Evolutionary conservation across 2,329 filamentous ascomycete species (phyloP).

Genomic region (Arachnomyces sp.): DNA sequence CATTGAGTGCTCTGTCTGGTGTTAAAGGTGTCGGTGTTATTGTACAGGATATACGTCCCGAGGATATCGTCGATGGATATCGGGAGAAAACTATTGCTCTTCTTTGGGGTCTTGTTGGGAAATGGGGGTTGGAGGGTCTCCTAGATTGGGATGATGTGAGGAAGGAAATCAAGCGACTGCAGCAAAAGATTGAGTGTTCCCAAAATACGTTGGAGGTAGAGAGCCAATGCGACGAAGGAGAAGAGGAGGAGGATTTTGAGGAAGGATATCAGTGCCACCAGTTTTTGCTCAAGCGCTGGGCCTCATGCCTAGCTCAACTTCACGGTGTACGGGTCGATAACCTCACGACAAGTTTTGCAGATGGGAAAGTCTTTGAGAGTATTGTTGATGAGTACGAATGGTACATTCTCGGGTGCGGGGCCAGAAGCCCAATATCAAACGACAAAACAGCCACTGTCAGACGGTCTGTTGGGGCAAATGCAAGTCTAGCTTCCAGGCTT

Average conservation of each 20-base stretch:
- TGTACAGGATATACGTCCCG: conserved; percentile 39
- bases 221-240: conserved; percentile 15
- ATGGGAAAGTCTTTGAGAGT: conserved; percentile 45
- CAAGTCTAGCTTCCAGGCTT: conserved; percentile 26
- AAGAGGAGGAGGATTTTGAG: conserved; percentile 24
- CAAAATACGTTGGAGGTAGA: conserved; percentile 14
- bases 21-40: conserved; percentile 35
- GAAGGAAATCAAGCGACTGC: conserved; percentile 43
- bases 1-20: conserved; percentile 44
- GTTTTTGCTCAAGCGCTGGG: conserved; percentile 49
- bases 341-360: conserved; percentile 50
- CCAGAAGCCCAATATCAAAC: background rate
- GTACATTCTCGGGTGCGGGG: conserved; percentile 23
- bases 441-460: background rate
- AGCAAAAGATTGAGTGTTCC: conserved; percentile 16
- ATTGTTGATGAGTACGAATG: conserved; percentile 51
- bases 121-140: conserved; percentile 46
- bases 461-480: conserved; percentile 1
- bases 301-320: conserved; percentile 41
- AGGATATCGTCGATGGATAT: conserved; percentile 56
- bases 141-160: conserved; percentile 48
- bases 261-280: conserved; percentile 23
- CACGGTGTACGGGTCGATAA: conserved; percentile 43
- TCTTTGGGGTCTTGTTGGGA: conserved; percentile 52
- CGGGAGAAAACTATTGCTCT: conserved; percentile 55